Evolutionary conservation across 2,329 filamentous ascomycete genomes (phyloP).

Genomic region (Colletotrichum magnum): DNA sequence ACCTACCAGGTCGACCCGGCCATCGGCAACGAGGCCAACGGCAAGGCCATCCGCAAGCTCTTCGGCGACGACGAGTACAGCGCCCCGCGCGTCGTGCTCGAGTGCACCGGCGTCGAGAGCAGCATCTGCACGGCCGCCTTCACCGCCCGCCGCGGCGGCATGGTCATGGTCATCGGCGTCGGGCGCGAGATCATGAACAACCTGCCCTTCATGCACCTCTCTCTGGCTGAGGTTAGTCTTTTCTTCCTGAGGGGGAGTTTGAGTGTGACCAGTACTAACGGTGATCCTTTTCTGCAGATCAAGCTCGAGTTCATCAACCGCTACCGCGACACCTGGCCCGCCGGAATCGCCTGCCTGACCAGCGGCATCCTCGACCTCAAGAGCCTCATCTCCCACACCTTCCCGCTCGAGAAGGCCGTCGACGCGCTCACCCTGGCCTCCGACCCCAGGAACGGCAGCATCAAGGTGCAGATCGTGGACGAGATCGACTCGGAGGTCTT

Average conservation of each 20-base stretch:
- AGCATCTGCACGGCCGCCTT: constrained; percentile 73
- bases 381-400: constrained; percentile 73
- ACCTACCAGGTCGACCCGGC: constrained; percentile 67
- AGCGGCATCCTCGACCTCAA: constrained; percentile 74
- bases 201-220: constrained; percentile 76
- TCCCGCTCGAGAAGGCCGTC: constrained; percentile 72
- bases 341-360: constrained; percentile 72
- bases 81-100: constrained; percentile 71
- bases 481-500: constrained; percentile 35
- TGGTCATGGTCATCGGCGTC: constrained; percentile 75
- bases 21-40: constrained; percentile 64
- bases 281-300: constrained; percentile 58
- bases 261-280: background rate
- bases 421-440: constrained; percentile 62
- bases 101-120: constrained; percentile 77
- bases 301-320: constrained; percentile 79
- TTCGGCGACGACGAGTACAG: constrained; percentile 69
- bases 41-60: constrained; percentile 64
- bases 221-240: constrained; percentile 67
- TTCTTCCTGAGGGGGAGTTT: fast-evolving
- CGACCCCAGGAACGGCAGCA: constrained; percentile 51
- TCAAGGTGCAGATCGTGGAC: constrained; percentile 55
- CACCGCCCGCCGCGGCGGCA: constrained; percentile 69
- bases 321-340: constrained; percentile 79
- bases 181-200: constrained; percentile 75